These are phyloP conservation scores for Ogataea salicorniae DNA, from an alignment of 805 yeast genomes.

Conservation along the genomic window DNA sequence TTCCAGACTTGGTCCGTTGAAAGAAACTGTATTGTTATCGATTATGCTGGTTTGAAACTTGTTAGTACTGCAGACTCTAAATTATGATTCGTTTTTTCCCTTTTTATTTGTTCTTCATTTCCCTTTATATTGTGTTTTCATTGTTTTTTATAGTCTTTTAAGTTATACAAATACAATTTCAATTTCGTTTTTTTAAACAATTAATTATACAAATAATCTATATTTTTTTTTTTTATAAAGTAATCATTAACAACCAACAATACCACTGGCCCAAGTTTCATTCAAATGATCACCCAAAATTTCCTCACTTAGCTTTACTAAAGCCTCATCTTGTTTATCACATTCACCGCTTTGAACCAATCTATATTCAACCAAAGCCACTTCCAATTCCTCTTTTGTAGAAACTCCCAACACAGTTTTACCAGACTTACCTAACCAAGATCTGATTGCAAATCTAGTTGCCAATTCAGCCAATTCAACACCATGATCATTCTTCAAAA, in stretches of 20 bases:
- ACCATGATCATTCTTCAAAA: constrained; percentile 33
- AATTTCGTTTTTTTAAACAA: background rate
- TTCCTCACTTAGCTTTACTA: constrained; percentile 39
- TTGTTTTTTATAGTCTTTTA: constrained; percentile 2
- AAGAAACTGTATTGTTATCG: constrained; percentile 71
- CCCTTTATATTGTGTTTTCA: background rate
- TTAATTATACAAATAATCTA: background rate
- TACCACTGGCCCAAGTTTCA: constrained; percentile 56
- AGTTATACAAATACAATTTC: background rate
- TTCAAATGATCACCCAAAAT: constrained; percentile 51
- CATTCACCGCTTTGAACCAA: constrained; percentile 34
- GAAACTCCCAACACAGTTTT: constrained; percentile 79
- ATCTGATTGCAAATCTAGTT: constrained; percentile 63
- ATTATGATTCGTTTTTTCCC: constrained; percentile 11
- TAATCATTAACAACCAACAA: constrained; percentile 3
- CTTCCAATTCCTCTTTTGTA: constrained; percentile 52
- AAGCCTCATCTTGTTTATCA: constrained; percentile 37
- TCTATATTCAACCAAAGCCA: constrained; percentile 57
- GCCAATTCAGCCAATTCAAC: constrained; percentile 80
- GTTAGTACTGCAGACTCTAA: constrained; percentile 18
- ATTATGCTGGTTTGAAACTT: constrained; percentile 80
- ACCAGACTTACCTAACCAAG: constrained; percentile 49
- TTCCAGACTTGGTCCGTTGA: constrained; percentile 83
- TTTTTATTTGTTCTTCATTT: constrained; percentile 1
- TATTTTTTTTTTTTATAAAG: background rate